Evolutionary conservation across 305 asterid species (phyloP), one percentile per base, ranked within the genome.

Genomic region (Fraxinus sp.): DNA sequence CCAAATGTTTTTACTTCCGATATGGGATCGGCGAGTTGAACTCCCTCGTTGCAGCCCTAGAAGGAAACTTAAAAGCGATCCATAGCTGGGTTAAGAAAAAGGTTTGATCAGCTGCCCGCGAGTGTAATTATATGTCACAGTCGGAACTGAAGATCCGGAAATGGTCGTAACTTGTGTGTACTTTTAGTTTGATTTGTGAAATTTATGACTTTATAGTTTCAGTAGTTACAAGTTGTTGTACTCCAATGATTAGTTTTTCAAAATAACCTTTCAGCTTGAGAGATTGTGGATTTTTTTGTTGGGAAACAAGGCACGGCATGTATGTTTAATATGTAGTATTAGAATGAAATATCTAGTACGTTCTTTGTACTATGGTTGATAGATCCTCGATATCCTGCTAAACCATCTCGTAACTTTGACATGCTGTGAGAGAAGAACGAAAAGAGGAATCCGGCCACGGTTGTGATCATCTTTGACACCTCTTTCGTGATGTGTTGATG

Each of bases 1-100:
- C 85, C 81, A 92, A 88, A 85, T 81, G 10, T 78, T 87, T 91
- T 59, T 84, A 85, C 80, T 77, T 86, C 78, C 86, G 98, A 55
- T 86, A 91, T 46, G 83, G 76, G 73, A 86, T 85, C 3, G 59
- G 76, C 1, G 94, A 92, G 73, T 79, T 93, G 90, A 70, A 85
- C 64, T 78, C 84, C 83, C 90, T 95, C n/a, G 93, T 90, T 41
- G 93, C 88, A 86, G 97, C 93, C 49, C 82, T 95, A 71, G 92
- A 93, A 88, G 95, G 94, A 59, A 88, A 90, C 4, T 26, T 83
- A 55, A 80, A 82, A 75, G 91, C 95, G 13, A 32, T 88, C 0
- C 75, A 78, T 62, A 84, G 73, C 81, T 85, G 94, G 90, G 90
- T 79, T 24, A 86, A 81, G 83, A 87, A 75, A 84, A 86, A 89